Base-by-base conservation (phyloP, 176 grass and related monocot genomes). In the Echinochloa phyllopogon region DNA sequence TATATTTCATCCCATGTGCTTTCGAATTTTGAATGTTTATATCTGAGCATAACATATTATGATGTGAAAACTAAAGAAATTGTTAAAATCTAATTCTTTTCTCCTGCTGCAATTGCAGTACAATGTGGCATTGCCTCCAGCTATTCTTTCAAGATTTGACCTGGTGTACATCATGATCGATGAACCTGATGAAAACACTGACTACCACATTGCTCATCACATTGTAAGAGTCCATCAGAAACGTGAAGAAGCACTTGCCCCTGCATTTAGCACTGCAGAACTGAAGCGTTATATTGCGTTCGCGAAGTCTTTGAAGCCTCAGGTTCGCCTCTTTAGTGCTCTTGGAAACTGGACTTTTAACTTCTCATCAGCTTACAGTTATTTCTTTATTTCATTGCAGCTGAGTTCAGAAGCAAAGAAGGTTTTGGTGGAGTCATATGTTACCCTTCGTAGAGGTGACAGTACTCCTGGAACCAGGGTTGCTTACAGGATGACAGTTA, bases 131-230 rank as follows among this genome's bases (percentile, higher is more conserved):
- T 77, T 99, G 76, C 93, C 96, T 70, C 96, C 96, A 69, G 96
- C 96, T 75, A 92, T 99, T 66, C 93, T 99, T 82, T 99, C 96
- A 76, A 93, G 96, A 86, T 99, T 99, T 89, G 96, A 99, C 88
- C 86, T 99, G 76, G 96, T 99, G 44, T 99, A 99, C 88, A 95
- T 99, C 78, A 99, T 99, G 96, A 96, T 99, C 2, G 96, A 99
- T 83, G 96, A 99, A 69, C 96, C 96, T 68, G 96, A 99, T 61
- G 96, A 99, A 84, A 99, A 86, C 75, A 99, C 90, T 57, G 96
- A 99, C 69, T 99, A 99, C 83, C 90, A 99, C 75, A 96, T 99
- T 78, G 96, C 96, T 82, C 93, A 99, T 87, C 96, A 99, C 81
- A 96, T 99, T 63, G 93, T 99, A 85, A 93, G 96, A 85, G 93